Evolutionary conservation across 805 yeast genomes (phyloP).

Genomic region (Candida rishiriensis): DNA sequence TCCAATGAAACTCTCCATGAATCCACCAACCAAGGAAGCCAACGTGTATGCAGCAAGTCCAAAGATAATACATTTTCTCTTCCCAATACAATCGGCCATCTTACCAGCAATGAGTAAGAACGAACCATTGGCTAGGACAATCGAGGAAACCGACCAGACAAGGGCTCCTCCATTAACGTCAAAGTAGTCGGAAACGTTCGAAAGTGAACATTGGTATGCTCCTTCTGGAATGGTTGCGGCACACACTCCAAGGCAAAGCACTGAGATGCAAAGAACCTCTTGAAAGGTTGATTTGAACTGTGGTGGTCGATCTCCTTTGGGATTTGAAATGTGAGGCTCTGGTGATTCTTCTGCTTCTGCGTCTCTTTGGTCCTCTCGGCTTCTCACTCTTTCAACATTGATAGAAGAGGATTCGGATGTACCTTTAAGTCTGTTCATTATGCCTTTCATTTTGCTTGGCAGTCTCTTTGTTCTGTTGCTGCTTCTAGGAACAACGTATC

Average conservation of each 20-base stretch:
- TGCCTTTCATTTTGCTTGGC: no score
- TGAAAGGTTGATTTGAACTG: constrained; percentile 26
- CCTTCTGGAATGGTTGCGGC: constrained; percentile 32
- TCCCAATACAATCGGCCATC: constrained; percentile 35
- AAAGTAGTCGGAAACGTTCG: constrained; percentile 27
- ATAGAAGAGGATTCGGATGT: no score
- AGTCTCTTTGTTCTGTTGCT: no score
- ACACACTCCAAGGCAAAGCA: constrained; percentile 31
- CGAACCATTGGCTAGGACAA: constrained; percentile 33
- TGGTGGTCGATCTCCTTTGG: constrained; percentile 24
- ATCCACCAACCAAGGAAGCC: constrained; percentile 24
- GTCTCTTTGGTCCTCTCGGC: no score
- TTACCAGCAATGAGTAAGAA: constrained; percentile 34
- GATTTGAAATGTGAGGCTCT: constrained; percentile 1
- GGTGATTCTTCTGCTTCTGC: not conserved
- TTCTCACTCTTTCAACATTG: no score
- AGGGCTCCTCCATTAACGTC: constrained; percentile 32
- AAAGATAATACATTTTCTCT: constrained; percentile 27
- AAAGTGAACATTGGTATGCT: constrained; percentile 30
- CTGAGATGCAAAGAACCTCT: constrained; percentile 28
- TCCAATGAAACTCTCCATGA: constrained; percentile 28
- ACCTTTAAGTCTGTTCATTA: no score
- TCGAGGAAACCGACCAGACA: constrained; percentile 36
- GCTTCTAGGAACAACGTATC: no score
- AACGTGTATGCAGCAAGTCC: constrained; percentile 10